These are phyloP conservation scores for Vachellia collinsii DNA, from an alignment of 306 rosid species.

Conservation along the genomic window DNA sequence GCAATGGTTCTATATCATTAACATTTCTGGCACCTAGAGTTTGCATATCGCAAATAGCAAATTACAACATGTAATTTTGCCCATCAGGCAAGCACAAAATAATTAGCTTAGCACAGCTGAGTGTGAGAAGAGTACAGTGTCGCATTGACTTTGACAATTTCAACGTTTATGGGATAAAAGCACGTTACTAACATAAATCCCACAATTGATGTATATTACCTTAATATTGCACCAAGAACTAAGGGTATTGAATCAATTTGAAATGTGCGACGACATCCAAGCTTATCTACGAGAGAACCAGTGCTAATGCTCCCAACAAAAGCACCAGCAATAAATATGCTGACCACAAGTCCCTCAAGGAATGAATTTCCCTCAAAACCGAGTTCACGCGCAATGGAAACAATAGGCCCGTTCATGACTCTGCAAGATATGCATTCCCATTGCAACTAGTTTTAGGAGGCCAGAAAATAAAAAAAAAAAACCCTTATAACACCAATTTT, in stretches of 20 bases:
- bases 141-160: conserved; percentile 21
- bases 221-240: conserved; percentile 76
- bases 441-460: conserved; percentile 18
- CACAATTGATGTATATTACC: conserved; percentile 47
- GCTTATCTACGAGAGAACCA: conserved; percentile 77
- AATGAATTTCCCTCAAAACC: conserved; percentile 83
- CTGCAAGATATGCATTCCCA: conserved; percentile 48
- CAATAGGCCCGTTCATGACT: conserved; percentile 90
- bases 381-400: conserved; percentile 80
- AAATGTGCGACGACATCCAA: conserved; percentile 83
- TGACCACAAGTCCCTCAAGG: conserved; percentile 85
- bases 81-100: not conserved
- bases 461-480: conserved; percentile 7
- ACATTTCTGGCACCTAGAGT: not conserved
- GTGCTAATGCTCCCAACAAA: conserved; percentile 80
- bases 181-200: conserved; percentile 3
- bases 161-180: conserved; percentile 17
- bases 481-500: not conserved
- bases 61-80: not conserved
- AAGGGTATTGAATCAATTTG: conserved; percentile 77
- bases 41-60: not conserved
- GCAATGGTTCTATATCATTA: not conserved
- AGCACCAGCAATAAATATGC: conserved; percentile 88
- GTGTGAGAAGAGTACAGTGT: not conserved
- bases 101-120: not conserved